phyloP scores from a whole-genome alignment of 768 basidiomycete genomes.

The Dioszegia hungarica region DNA sequence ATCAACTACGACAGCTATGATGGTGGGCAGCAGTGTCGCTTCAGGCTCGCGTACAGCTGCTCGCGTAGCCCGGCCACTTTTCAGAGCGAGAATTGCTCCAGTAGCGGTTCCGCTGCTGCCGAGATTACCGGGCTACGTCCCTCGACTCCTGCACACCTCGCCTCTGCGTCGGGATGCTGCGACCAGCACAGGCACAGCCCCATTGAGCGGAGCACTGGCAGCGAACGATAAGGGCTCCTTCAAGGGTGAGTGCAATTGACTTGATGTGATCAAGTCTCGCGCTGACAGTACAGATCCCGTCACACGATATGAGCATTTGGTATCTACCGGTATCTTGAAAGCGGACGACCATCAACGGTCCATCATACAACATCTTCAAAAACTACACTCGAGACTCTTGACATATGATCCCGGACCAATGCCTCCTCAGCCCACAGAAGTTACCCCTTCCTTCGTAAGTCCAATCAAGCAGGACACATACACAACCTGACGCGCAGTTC shows the following conservation, averaged over 20 bases:
- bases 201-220: no score
- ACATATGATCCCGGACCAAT: slow-evolving; percentile 67
- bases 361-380: slow-evolving; percentile 77
- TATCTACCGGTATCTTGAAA: slow-evolving; percentile 57
- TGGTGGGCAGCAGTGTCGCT: no score
- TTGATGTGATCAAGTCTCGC: no score
- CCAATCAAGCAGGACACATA: neutral
- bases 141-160: no score
- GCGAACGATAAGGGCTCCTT: slow-evolving; percentile 22
- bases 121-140: no score
- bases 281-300: slow-evolving; percentile 32
- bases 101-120: no score
- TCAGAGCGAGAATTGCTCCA: no score
- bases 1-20: no score
- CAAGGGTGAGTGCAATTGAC: slow-evolving; percentile 28
- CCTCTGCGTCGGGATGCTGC: no score
- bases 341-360: slow-evolving; percentile 77
- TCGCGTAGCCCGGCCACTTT: no score
- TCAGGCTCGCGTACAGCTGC: no score
- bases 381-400: slow-evolving; percentile 66
- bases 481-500: slow-evolving; percentile 8
- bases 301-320: slow-evolving; percentile 54
- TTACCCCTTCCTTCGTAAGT: slow-evolving; percentile 38
- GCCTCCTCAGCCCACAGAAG: slow-evolving; percentile 48
- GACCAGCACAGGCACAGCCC: no score